phyloP scores from a whole-genome alignment of 1,139 yeast genomes.

The Saccharomycopsis hybrid region DNA sequence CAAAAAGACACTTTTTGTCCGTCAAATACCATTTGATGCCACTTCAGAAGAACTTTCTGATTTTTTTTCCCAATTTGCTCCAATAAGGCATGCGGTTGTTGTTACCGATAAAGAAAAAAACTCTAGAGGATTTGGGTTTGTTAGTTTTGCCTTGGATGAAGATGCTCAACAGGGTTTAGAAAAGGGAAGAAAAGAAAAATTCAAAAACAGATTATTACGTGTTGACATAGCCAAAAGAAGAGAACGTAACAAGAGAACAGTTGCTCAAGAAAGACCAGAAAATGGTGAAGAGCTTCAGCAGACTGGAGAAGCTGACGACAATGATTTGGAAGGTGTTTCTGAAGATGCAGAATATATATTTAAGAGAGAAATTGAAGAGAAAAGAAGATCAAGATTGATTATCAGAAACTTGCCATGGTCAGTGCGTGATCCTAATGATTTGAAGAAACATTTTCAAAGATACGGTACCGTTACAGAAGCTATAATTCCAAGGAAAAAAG shows the following conservation, averaged over 20 bases:
- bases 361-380: conserved; percentile 25
- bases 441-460: conserved; percentile 63
- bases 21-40: conserved; percentile 75
- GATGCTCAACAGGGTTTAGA: conserved; percentile 76
- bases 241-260: conserved; percentile 50
- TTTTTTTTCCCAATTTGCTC: conserved; percentile 85
- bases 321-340: conserved; percentile 20
- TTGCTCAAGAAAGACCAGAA: conserved; percentile 23
- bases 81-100: conserved; percentile 91
- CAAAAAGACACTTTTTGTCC: conserved; percentile 69
- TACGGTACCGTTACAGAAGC: conserved; percentile 90
- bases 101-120: conserved; percentile 69
- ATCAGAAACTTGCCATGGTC: conserved; percentile 96
- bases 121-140: conserved; percentile 95
- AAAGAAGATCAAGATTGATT: conserved; percentile 74
- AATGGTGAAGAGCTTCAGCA: conserved; percentile 18
- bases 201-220: conserved; percentile 60
- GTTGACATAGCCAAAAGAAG: conserved; percentile 91
- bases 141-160: conserved; percentile 77
- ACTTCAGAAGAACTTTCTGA: conserved; percentile 76
- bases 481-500: conserved; percentile 78
- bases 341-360: conserved; percentile 23
- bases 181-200: conserved; percentile 42
- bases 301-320: neutral
- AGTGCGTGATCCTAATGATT: conserved; percentile 65